Conservation (phyloP, 2,329 filamentous ascomycete genomes). For the Didymella arachidicola region DNA sequence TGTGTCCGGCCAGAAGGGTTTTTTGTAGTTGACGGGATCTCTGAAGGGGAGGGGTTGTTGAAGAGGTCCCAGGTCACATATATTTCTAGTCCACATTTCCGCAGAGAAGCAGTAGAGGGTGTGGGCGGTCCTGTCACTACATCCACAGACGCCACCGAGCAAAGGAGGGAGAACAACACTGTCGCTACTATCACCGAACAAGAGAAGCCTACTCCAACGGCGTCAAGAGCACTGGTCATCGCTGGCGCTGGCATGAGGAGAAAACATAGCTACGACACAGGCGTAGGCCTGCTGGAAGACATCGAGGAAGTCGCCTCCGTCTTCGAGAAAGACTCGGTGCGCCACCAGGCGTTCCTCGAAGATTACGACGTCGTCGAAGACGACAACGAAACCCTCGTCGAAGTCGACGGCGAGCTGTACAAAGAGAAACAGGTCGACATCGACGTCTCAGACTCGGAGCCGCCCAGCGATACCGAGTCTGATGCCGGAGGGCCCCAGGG, state of each 20-base stretch:
- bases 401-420: constrained; percentile 19
- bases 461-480: constrained; percentile 27
- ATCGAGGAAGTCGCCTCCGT: constrained; percentile 17
- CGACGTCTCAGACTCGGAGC: constrained; percentile 33
- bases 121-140: constrained; percentile 22
- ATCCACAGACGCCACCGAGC: not conserved
- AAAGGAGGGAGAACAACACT: constrained; percentile 16
- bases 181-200: constrained; percentile 12
- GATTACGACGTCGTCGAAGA: constrained; percentile 14
- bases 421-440: constrained; percentile 30
- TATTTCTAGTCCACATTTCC: constrained; percentile 38
- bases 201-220: not conserved
- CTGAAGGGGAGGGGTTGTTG: constrained; percentile 36
- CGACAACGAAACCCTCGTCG: constrained; percentile 22
- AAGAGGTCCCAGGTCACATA: constrained; percentile 41
- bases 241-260: constrained; percentile 17
- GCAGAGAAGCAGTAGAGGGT: constrained; percentile 40
- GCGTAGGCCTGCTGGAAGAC: constrained; percentile 11
- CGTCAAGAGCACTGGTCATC: constrained; percentile 15
- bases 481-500: constrained; percentile 23
- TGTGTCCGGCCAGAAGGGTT: constrained; percentile 58
- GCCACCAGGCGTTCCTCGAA: constrained; percentile 26
- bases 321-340: constrained; percentile 24
- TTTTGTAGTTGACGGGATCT: constrained; percentile 56
- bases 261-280: constrained; percentile 19